Conservation (phyloP, 805 yeast genomes). For the Starmerella riodocensis region DNA sequence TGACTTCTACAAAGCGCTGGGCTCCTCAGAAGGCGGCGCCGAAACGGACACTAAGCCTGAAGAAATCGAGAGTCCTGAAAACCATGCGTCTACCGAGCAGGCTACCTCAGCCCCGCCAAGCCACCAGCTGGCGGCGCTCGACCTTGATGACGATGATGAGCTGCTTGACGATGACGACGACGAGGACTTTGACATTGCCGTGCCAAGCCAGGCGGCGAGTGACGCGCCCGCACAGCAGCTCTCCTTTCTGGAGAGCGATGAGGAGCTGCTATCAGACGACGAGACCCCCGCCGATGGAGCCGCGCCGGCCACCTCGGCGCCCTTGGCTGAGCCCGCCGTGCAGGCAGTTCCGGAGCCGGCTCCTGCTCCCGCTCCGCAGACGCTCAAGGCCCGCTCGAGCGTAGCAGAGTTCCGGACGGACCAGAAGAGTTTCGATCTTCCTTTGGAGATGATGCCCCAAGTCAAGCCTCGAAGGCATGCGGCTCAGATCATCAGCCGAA, state of each 20-base stretch:
- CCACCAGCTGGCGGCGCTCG: not conserved
- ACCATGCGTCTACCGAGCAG: too few species aligned
- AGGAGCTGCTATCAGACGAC: conserved; percentile 26
- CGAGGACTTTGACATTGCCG: too few species aligned
- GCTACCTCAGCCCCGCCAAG: too few species aligned
- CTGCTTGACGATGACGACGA: conserved; percentile 19
- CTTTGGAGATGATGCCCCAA: conserved; percentile 25
- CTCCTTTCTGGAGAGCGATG: conserved; percentile 27
- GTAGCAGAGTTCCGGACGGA: conserved; percentile 21
- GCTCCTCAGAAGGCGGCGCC: too few species aligned
- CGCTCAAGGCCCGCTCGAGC: conserved; percentile 11
- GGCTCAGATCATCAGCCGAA: conserved; percentile 6
- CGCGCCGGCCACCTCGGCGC: not conserved
- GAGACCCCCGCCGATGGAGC: conserved; percentile 14
- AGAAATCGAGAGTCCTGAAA: too few species aligned
- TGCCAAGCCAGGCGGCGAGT: too few species aligned
- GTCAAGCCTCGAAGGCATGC: conserved; percentile 18
- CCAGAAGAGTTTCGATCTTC: conserved; percentile 26
- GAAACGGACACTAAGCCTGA: too few species aligned
- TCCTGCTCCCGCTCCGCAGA: not conserved
- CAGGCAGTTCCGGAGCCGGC: not conserved
- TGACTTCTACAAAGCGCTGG: conserved; percentile 7
- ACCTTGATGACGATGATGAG: conserved; percentile 20
- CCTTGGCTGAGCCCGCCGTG: not conserved
- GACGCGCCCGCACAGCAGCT: too few species aligned